Evolutionary conservation across 257 asterid genomes (phyloP).

Genomic region (Osmanthus fragrans): DNA sequence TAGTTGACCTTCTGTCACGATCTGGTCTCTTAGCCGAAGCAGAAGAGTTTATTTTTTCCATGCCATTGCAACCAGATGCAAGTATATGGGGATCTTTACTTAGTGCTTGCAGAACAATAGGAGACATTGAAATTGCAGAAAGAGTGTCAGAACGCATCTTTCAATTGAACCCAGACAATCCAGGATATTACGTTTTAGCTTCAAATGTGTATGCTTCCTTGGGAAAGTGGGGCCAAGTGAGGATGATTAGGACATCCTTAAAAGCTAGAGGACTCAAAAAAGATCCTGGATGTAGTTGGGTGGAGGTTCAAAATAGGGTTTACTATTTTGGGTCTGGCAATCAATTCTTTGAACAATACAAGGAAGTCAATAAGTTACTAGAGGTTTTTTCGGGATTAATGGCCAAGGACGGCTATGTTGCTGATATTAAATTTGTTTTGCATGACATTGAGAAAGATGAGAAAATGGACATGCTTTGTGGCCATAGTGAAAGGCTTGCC

Average conservation of each 20-base stretch:
- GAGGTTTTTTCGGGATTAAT: conserved; percentile 42
- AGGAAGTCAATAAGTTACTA: conserved; percentile 44
- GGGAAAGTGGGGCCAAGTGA: conserved; percentile 73
- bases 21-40: conserved; percentile 72
- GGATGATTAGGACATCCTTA: conserved; percentile 51
- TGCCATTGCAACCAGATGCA: conserved; percentile 79
- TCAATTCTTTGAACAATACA: conserved; percentile 39
- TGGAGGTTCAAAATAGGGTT: conserved; percentile 53
- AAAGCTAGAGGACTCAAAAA: conserved; percentile 56
- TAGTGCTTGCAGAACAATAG: conserved; percentile 70
- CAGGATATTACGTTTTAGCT: conserved; percentile 74
- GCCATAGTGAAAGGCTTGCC: conserved; percentile 67
- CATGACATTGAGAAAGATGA: conserved; percentile 61
- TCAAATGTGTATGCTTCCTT: conserved; percentile 71
- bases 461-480: conserved; percentile 51
- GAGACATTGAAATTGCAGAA: conserved; percentile 51
- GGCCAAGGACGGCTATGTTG: conserved; percentile 64
- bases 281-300: conserved; percentile 81
- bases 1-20: conserved; percentile 80
- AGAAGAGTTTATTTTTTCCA: conserved; percentile 64
- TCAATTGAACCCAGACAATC: conserved; percentile 49
- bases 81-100: conserved; percentile 83
- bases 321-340: conserved; percentile 52
- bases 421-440: conserved; percentile 48
- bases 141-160: conserved; percentile 50